Evolutionary conservation across 257 asterid genomes (phyloP), one percentile per base, ranked within the genome.

Genomic region (Solanum acaule): DNA sequence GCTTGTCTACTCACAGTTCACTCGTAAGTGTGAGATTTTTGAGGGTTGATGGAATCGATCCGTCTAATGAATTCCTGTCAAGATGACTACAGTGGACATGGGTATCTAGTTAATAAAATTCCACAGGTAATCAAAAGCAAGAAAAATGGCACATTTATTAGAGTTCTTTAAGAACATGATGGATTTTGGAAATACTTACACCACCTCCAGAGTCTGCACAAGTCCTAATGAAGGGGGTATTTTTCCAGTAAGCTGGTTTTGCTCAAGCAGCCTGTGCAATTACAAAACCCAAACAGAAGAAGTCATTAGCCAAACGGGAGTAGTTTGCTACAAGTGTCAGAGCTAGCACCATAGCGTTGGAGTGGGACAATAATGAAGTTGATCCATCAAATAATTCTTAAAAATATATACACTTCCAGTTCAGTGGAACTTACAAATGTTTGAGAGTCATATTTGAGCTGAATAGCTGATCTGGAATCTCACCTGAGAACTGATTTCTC

Each of bases 391-490:
- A 49, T 29, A 81, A 46, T 10, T 49, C 0, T 25, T 31, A 29
- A 25, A 79, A 8, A 81, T 46, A 27, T 15, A 9, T 3, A n/a
- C 23, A 16, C 15, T 65, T 49, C 37, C 83, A 86, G 44, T 46
- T 84, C 18, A 44, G 44, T 49, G 72, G 86, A 68, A 88, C 99
- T 96, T 93, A 97, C 99, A 97, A 71, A 88, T 97, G 99, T 87
- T 89, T 93, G 73, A 97, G 96, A 84, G 90, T 79, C 94, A 93
- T 84, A 78, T 92, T 83, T 76, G 98, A 89, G 92, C 87, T 90
- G 86, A 97, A 96, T 86, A 97, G 92, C 89, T 89, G 91, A 35
- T 95, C 2, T 72, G 99, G 98, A 86, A 97, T 94, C 63, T 87
- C 96, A 78, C 98, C 99, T 33, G 95, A 90, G 65, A 97, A 88